Conservation (phyloP, 768 basidiomycete species). For the Amanita thiersii region DNA sequence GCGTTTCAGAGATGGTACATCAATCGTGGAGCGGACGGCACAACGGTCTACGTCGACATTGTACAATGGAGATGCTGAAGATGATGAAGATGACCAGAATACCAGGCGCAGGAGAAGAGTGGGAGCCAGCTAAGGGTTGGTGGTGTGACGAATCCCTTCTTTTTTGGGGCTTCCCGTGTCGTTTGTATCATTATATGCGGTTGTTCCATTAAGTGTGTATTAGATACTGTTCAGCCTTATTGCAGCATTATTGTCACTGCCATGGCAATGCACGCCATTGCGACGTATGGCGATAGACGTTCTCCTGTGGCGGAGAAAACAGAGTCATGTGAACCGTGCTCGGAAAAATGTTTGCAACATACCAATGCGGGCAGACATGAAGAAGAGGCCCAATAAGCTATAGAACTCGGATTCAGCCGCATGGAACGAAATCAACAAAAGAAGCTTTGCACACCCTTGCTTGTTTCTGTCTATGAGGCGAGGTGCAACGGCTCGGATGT, state of each 20-base stretch:
- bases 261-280: slow-evolving; percentile 89
- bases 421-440: background rate
- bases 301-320: slow-evolving; percentile 74
- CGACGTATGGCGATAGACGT: slow-evolving; percentile 92
- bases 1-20: slow-evolving; percentile 90
- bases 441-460: slow-evolving; percentile 63
- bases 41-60: slow-evolving; percentile 50
- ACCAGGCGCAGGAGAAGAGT: slow-evolving; percentile 18
- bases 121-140: background rate
- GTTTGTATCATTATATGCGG: too few species aligned
- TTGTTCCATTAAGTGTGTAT: too few species aligned
- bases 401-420: background rate
- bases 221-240: too few species aligned
- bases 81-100: slow-evolving; percentile 23
- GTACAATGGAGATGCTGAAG: slow-evolving; percentile 26
- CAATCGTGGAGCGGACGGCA: slow-evolving; percentile 76
- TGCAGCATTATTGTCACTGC: slow-evolving; percentile 57
- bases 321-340: background rate
- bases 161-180: too few species aligned
- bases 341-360: slow-evolving; percentile 15
- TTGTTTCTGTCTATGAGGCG: slow-evolving; percentile 90
- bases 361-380: slow-evolving; percentile 96
- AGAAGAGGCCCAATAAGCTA: slow-evolving; percentile 89
- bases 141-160: too few species aligned
- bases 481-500: slow-evolving; percentile 85